Evolutionary conservation across 495 filamentous ascomycete species (phyloP), one percentile per base, ranked within the genome.

Genomic region (Penicillium daleae): DNA sequence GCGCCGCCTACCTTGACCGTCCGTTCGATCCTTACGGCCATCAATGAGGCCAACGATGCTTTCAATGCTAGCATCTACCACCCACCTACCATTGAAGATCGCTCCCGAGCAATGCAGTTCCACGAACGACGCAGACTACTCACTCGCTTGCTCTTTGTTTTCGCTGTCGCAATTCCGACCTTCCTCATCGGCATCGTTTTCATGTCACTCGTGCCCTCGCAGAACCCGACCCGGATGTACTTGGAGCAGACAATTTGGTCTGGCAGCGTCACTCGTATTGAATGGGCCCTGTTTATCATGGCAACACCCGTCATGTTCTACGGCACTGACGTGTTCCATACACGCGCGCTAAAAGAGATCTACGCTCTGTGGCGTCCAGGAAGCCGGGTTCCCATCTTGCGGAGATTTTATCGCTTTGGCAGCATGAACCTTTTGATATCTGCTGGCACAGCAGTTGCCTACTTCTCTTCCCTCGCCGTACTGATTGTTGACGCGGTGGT

Each of bases 401-500:
- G 88, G 59, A 80, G 95, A 19, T 93, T 98, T 65, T 94, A 93
- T 66, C 87, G 91, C 15, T 98, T 98, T 66, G 94, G 94, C 15
- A 97, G 93, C 76, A 98, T 98, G 94, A 96, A 97, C 68, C 87
- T 95, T 72, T 82, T 98, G 60, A 91, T 98, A 67, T 96, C 90
- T 10, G 80, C 94, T 15, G 94, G 95, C 9, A 97, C 95, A 0
- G 86, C 86, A 6, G 90, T 97, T 50, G 94, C 94, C 1, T 98
- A 97, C 69, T 79, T 96, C 66, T 85, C 91, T 0, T 96, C 92
- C 0, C 76, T 97, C 52, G 90, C 87, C 9, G 85, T 95, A 55
- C 81, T 98, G 59, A 88, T 90, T 26, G 83, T 89, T 42, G 87
- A 88, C 26, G 91, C 87, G 1, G 82, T 76, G 10, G 74, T 69